phyloP scores from a whole-genome alignment of 305 asterid species.

The Fraxinus angustifolia region DNA sequence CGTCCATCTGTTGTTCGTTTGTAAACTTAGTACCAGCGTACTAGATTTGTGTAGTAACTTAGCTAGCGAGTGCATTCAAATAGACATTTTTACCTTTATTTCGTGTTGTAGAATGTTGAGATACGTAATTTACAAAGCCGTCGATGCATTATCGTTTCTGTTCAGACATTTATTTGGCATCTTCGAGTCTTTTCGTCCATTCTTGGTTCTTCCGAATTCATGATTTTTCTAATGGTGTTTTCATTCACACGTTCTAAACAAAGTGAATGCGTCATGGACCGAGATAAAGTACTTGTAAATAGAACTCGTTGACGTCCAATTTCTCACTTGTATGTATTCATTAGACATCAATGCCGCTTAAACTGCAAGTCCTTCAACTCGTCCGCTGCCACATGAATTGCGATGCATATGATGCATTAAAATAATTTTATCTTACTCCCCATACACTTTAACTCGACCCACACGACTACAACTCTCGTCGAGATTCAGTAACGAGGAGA shows the following conservation, averaged over 20 bases:
- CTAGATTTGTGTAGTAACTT: constrained; percentile 30
- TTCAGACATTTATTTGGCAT: constrained; percentile 13
- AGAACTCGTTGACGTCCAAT: background rate
- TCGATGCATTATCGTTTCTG: background rate
- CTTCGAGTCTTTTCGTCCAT: background rate
- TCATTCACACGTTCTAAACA: background rate
- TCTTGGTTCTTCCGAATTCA: background rate
- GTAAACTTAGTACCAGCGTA: constrained; percentile 24
- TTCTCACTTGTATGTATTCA: background rate
- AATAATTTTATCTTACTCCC: background rate
- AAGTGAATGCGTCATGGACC: background rate
- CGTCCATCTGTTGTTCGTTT: constrained; percentile 15
- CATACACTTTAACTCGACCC: background rate
- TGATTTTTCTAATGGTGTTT: background rate
- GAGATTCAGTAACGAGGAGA: background rate
- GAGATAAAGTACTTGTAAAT: background rate
- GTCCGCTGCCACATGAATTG: background rate
- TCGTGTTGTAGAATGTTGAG: constrained; percentile 31
- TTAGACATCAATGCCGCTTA: background rate
- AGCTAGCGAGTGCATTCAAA: constrained; percentile 22
- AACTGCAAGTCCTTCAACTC: background rate
- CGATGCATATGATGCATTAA: background rate
- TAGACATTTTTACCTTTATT: constrained; percentile 1
- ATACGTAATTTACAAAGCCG: constrained; percentile 20
- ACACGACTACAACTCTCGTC: background rate